phyloP scores from a whole-genome alignment of 164 flowering plant species.

The Taxillus chinensis region DNA sequence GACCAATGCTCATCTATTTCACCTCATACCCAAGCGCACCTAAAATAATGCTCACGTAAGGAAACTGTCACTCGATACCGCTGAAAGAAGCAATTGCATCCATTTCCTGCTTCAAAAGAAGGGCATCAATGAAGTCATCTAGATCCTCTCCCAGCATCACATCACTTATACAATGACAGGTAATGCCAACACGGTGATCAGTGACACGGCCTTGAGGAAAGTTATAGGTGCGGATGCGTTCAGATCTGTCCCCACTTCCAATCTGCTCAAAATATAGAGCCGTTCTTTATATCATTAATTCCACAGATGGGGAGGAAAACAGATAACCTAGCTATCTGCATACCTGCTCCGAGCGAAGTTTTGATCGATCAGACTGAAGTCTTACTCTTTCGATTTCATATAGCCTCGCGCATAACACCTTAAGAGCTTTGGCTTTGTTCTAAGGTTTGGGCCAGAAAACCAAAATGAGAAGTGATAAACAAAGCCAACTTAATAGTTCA shows the following conservation, averaged over 20 bases:
- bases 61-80: conserved; percentile 6
- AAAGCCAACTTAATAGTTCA: background rate
- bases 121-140: conserved; percentile 73
- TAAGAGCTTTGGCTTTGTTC: conserved; percentile 95
- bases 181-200: conserved; percentile 89
- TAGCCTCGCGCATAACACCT: conserved; percentile 76
- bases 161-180: conserved; percentile 63
- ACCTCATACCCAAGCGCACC: too few relatives aligned
- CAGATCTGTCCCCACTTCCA: conserved; percentile 98
- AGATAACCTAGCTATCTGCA: too few relatives aligned
- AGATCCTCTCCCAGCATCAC: conserved; percentile 76
- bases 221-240: conserved; percentile 90
- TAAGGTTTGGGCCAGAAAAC: conserved; percentile 13
- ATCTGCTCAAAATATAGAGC: conserved; percentile 37
- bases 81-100: conserved; percentile 74
- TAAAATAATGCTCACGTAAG: too few relatives aligned
- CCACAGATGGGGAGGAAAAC: background rate
- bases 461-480: background rate
- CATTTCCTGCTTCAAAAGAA: conserved; percentile 83
- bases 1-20: too few relatives aligned
- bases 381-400: conserved; percentile 81
- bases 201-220: conserved; percentile 99
- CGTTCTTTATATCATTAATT: background rate
- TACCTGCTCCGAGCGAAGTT: conserved; percentile 89
- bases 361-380: conserved; percentile 51